Evolutionary conservation across 192 early-diverging fungal genomes (phyloP).

Genomic region (Podila horticola): DNA sequence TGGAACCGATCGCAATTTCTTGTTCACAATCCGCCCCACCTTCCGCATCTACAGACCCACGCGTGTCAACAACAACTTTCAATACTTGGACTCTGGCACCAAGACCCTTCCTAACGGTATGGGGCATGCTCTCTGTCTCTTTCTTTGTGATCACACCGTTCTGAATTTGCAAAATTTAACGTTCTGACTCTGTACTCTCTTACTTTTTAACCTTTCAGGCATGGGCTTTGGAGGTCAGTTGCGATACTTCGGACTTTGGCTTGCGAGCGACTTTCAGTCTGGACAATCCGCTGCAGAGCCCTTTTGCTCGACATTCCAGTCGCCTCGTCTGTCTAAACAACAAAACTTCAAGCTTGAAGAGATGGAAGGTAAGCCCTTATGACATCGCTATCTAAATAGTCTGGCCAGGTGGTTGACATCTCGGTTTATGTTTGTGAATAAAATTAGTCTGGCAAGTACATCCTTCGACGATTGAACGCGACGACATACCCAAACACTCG

Average conservation of each 20-base stretch:
- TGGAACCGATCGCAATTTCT: conserved; percentile 66
- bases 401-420: neutral
- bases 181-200: too few relatives aligned
- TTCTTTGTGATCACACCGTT: neutral
- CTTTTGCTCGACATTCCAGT: conserved; percentile 71
- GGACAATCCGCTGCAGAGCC: conserved; percentile 71
- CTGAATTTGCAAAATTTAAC: neutral
- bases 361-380: conserved; percentile 64
- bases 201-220: conserved; percentile 23
- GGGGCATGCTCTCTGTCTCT: neutral
- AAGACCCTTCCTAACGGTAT: conserved; percentile 80
- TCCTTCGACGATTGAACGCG: conserved; percentile 55
- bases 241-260: conserved; percentile 78
- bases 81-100: conserved; percentile 78
- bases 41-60: conserved; percentile 41
- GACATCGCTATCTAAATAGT: neutral
- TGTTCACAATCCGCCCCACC: conserved; percentile 57
- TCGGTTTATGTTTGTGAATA: neutral
- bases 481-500: conserved; percentile 59
- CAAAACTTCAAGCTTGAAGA: conserved; percentile 71
- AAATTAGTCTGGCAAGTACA: conserved; percentile 74
- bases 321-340: conserved; percentile 60
- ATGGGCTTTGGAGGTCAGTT: conserved; percentile 81
- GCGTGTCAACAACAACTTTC: conserved; percentile 72
- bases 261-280: conserved; percentile 65